Conservation (phyloP, 495 filamentous ascomycete genomes). For the Pyrenula aspistea region DNA sequence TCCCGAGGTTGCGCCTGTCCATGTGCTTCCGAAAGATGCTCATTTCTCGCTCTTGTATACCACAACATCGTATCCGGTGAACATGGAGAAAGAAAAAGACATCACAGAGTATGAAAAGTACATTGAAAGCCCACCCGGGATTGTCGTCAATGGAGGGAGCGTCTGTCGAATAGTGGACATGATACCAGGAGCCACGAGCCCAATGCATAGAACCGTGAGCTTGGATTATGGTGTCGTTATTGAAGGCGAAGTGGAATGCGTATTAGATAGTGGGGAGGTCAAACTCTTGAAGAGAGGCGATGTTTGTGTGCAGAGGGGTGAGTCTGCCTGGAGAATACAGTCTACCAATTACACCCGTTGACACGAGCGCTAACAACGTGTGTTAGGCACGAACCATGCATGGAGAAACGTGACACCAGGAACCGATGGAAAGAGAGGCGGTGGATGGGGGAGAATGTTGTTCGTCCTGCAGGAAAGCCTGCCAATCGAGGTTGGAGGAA, state of each 20-base stretch:
- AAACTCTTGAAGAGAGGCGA: conserved; percentile 57
- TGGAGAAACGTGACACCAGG: conserved; percentile 20
- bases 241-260: conserved; percentile 70
- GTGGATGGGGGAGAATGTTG: conserved; percentile 42
- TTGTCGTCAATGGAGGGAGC: conserved; percentile 40
- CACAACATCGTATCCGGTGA: conserved; percentile 50
- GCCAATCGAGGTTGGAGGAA: conserved; percentile 27
- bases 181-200: conserved; percentile 48
- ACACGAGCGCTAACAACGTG: not conserved
- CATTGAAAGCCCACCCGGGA: conserved; percentile 39
- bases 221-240: conserved; percentile 69
- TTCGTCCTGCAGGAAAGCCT: conserved; percentile 44
- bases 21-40: conserved; percentile 11
- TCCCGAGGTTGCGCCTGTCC: conserved; percentile 10
- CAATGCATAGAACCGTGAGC: conserved; percentile 59
- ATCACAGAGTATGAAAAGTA: conserved; percentile 19
- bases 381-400: conserved; percentile 23
- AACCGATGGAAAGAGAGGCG: conserved; percentile 13
- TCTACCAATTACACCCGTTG: too few relatives aligned
- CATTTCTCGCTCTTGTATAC: conserved; percentile 27
- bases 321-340: not conserved
- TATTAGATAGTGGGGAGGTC: conserved; percentile 51
- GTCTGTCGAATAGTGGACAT: conserved; percentile 47
- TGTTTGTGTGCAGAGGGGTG: conserved; percentile 53
- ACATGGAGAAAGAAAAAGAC: conserved; percentile 44